A percentile compares a stretch with the other conserved stretches of the same genome.
Evolutionary conservation across 352 stramenopile species (phyloP).

Genomic region (Phytopythium oedochilum): DNA sequence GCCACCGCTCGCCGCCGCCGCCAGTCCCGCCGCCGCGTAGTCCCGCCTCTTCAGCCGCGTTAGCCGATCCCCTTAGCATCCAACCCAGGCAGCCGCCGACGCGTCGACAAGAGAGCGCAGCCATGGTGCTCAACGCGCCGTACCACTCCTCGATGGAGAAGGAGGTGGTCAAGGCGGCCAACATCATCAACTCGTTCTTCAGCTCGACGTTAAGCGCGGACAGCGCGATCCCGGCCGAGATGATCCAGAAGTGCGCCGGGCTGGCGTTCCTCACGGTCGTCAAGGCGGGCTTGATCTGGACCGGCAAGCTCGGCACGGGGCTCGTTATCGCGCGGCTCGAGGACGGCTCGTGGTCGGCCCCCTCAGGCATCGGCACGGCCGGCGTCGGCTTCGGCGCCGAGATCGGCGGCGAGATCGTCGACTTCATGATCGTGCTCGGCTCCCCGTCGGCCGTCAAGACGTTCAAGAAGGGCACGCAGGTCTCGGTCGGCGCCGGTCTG

Average conservation of each 20-base stretch:
- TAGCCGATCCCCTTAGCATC: not conserved
- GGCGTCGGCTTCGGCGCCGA: conserved; percentile 80
- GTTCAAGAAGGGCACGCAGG: conserved; percentile 82
- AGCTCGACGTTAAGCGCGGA: conserved; percentile 66
- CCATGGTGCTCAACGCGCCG: conserved; percentile 82
- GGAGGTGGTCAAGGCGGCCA: conserved; percentile 75
- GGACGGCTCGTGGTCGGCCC: conserved; percentile 79
- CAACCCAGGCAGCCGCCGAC: not conserved
- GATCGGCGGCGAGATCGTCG: conserved; percentile 82
- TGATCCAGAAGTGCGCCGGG: conserved; percentile 70
- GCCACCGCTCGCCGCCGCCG: too few relatives aligned
- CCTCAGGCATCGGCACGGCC: conserved; percentile 77
- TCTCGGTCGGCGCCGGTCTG: conserved; percentile 71
- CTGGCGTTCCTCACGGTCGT: conserved; percentile 85
- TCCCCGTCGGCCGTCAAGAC: conserved; percentile 64
- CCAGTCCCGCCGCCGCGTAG: not conserved
- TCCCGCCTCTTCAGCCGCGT: not conserved
- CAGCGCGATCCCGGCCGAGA: conserved; percentile 69
- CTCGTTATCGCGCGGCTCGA: conserved; percentile 75
- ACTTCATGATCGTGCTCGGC: conserved; percentile 88
- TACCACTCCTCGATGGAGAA: conserved; percentile 88
- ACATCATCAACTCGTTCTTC: conserved; percentile 85
- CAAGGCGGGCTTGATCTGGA: conserved; percentile 84
- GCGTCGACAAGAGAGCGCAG: not conserved
- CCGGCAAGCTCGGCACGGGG: conserved; percentile 79